Evolutionary conservation across 2,329 filamentous ascomycete genomes (phyloP).

Genomic region (Pseudogymnoascus sp.): DNA sequence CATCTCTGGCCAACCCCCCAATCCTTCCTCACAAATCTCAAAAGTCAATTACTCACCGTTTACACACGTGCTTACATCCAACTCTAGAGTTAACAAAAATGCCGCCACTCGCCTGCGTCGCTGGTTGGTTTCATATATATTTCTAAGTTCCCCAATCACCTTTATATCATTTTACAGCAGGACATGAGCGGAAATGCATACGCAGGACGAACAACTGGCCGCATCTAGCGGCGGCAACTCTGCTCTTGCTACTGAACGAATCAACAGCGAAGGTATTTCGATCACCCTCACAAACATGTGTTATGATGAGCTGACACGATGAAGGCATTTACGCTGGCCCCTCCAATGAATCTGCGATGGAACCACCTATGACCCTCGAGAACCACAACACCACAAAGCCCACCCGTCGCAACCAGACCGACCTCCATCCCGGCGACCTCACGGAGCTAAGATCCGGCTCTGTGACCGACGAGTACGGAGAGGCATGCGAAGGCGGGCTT

Average conservation of each 20-base stretch:
- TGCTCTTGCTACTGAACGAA: background rate
- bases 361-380: background rate
- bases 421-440: background rate
- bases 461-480: background rate
- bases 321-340: background rate
- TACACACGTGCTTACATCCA: background rate
- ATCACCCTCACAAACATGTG: background rate
- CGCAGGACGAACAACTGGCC: background rate
- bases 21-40: background rate
- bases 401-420: background rate
- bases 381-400: background rate
- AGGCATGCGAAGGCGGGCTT: background rate
- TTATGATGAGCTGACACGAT: background rate
- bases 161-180: background rate
- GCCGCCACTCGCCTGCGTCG: conserved; percentile 3
- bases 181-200: conserved; percentile 1
- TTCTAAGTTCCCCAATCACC: background rate
- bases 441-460: background rate
- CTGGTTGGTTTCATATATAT: conserved; percentile 2
- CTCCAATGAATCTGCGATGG: background rate
- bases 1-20: background rate
- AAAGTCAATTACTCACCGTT: conserved; percentile 6
- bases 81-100: background rate
- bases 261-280: background rate
- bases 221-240: background rate